Conservation (phyloP, 1,284 basidiomycete genomes). For the Salmacisia buchloeana region DNA sequence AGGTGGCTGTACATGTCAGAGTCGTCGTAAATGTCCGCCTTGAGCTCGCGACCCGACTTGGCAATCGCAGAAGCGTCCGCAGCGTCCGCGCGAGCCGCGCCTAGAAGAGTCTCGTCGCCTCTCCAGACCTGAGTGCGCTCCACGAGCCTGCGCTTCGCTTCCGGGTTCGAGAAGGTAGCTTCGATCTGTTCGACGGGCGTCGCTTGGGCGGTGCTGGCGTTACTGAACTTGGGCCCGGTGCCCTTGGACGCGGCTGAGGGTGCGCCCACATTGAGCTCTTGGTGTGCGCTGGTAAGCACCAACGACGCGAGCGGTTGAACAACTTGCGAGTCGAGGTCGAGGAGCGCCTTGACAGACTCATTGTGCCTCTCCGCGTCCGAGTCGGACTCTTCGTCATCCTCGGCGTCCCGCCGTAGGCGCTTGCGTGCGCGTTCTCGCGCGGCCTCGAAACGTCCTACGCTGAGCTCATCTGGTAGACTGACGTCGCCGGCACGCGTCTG, state of each 20-base stretch:
- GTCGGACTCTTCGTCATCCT: background rate
- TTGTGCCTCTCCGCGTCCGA: background rate
- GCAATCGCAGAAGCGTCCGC: background rate
- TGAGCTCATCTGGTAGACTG: background rate
- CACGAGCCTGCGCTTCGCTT: constrained; percentile 32
- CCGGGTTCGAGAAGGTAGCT: constrained; percentile 26
- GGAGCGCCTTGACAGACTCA: constrained; percentile 15
- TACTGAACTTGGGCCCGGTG: constrained; percentile 19
- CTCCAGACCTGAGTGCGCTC: constrained; percentile 39
- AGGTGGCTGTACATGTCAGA: constrained; percentile 44
- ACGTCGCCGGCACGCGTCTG: background rate
- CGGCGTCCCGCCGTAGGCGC: background rate
- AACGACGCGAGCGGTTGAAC: constrained; percentile 16
- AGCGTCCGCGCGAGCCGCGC: background rate
- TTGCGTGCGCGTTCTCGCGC: background rate
- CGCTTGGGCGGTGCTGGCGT: constrained; percentile 42
- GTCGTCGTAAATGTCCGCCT: constrained; percentile 45
- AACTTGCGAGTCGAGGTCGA: constrained; percentile 14
- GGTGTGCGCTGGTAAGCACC: constrained; percentile 35
- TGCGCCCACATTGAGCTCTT: constrained; percentile 24
- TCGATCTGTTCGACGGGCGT: constrained; percentile 33
- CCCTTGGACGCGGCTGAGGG: constrained; percentile 24
- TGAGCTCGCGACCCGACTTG: background rate
- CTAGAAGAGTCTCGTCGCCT: constrained; percentile 15
- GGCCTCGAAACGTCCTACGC: background rate